phyloP scores from a whole-genome alignment of 2,329 filamentous ascomycete species.

The Neoarthrinium moseri region DNA sequence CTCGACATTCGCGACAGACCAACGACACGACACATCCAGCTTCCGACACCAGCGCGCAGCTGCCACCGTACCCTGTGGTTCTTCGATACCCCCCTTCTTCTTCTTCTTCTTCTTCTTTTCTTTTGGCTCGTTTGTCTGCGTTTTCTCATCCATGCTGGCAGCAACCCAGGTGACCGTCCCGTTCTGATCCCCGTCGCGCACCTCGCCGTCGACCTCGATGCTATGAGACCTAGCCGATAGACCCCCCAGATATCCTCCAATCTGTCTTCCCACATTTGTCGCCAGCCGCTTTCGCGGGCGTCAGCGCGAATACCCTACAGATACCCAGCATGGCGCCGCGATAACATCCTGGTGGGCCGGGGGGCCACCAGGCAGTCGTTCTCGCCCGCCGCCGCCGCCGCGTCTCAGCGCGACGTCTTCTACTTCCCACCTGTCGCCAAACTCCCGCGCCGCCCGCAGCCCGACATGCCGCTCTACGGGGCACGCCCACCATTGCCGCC shows the following conservation, averaged over 20 bases:
- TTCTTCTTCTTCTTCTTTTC: background rate
- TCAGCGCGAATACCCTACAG: conserved; percentile 39
- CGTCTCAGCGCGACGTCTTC: conserved; percentile 16
- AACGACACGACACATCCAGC: no score
- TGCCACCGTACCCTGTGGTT: no score
- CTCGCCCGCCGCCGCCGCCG: conserved; percentile 24
- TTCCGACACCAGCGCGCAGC: no score
- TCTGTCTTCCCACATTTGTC: conserved; percentile 29
- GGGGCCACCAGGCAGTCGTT: conserved; percentile 27
- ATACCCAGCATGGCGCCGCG: conserved; percentile 36
- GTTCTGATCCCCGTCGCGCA: background rate
- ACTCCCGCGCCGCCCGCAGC: background rate
- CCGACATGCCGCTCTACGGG: conserved; percentile 1
- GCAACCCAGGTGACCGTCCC: background rate
- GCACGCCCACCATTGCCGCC: conserved; percentile 1
- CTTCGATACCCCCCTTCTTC: no score
- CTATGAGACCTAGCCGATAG: conserved; percentile 22
- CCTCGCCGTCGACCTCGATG: conserved; percentile 11
- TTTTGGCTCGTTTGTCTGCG: background rate
- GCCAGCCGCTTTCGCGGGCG: conserved; percentile 39
- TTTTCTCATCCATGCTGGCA: background rate
- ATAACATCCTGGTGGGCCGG: conserved; percentile 36
- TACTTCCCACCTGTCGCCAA: conserved; percentile 5
- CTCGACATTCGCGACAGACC: conserved; percentile 1
- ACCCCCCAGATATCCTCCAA: conserved; percentile 18